These are phyloP conservation scores for Solanum ossicruentum DNA, from an alignment of 257 asterid genomes.

Conservation along the genomic window DNA sequence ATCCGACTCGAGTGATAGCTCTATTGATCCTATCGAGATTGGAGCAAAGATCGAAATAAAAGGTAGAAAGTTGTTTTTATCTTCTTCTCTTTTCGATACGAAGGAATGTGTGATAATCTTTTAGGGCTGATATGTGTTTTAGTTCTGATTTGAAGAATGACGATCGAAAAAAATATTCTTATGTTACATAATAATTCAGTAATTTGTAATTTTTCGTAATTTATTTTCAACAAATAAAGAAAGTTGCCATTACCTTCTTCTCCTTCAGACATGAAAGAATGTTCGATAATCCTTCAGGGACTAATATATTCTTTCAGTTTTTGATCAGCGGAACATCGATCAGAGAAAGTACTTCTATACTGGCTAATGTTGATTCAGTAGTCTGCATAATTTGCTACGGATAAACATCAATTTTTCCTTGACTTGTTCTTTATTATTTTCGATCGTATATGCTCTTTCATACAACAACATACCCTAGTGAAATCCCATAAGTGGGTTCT, in stretches of 20 bases:
- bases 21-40: background rate
- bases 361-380: background rate
- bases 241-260: background rate
- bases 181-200: accelerated
- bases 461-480: too few relatives aligned
- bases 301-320: background rate
- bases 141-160: background rate
- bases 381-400: background rate
- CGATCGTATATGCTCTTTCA: background rate
- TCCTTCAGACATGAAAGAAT: background rate
- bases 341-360: background rate
- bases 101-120: background rate
- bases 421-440: background rate
- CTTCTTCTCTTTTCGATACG: background rate
- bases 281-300: background rate
- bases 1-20: background rate
- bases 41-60: background rate
- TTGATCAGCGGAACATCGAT: background rate
- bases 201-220: background rate
- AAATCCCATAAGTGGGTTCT: too few relatives aligned
- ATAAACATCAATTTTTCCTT: background rate
- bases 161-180: background rate
- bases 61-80: background rate
- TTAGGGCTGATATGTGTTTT: background rate
- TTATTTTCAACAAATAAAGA: background rate